A percentile compares a stretch with the other conserved stretches of the same genome.
Evolutionary conservation across 2,329 filamentous ascomycete species (phyloP).

Genomic region (Xylariales sp.): DNA sequence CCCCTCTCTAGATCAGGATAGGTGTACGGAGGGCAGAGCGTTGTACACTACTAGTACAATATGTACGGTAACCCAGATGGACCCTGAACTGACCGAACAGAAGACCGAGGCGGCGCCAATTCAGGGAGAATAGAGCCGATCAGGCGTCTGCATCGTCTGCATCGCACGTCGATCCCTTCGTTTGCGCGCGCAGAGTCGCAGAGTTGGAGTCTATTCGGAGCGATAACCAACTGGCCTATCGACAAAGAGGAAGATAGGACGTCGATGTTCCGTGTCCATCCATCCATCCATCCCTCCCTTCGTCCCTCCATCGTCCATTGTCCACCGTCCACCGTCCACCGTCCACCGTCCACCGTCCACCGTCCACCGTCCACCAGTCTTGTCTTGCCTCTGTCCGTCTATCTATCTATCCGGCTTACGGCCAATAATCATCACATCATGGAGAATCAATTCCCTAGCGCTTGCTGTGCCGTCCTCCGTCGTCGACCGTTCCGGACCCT

Average conservation of each 20-base stretch:
- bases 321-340: no score
- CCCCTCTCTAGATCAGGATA: conserved; percentile 21
- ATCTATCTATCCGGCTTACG: background rate
- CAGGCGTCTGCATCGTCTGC: conserved; percentile 15
- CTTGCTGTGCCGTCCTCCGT: conserved; percentile 25
- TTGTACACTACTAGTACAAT: background rate
- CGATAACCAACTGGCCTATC: background rate
- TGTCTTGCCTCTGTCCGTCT: no score
- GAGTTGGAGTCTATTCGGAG: conserved; percentile 5
- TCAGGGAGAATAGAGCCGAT: conserved; percentile 11
- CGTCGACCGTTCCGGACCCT: conserved; percentile 11
- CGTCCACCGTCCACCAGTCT: no score
- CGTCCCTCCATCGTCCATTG: no score
- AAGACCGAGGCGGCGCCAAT: conserved; percentile 24
- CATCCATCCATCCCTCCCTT: background rate
- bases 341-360: no score
- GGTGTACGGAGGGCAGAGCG: background rate
- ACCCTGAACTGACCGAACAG: conserved; percentile 29
- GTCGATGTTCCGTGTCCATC: conserved; percentile 15
- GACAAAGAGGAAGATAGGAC: conserved; percentile 6
- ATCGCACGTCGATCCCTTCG: conserved; percentile 26
- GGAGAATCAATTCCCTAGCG: conserved; percentile 8
- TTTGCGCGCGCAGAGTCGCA: conserved; percentile 3
- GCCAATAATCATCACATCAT: conserved; percentile 20
- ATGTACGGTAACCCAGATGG: conserved; percentile 14